Evolutionary conservation across 257 asterid species (phyloP), one percentile per base, ranked within the genome.

Genomic region (Nicotiana noctiflora): DNA sequence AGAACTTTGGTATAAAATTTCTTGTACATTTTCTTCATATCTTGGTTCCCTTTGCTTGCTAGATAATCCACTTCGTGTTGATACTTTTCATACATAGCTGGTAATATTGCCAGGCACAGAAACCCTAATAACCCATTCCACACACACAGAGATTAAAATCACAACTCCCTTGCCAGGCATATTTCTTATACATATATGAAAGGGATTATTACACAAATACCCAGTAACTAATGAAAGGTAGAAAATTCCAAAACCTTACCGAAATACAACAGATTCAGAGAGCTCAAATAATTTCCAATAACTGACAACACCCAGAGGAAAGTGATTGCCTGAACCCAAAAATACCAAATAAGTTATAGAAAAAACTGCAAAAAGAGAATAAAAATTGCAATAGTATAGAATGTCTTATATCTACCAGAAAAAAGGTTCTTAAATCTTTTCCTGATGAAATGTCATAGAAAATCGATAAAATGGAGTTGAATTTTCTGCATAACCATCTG

Each of bases 381-480:
- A 21, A 8, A 29, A 56, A 18, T 56, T 8, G 12, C 25, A 56
- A 9, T 17, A 8, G 12, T 56, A 4, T 56, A 56, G 25, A 7
- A 76, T 21, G 25, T 19, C 57, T 32, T 37, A n/a, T n/a, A 51
- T 9, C 40, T 93, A 91, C 98, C 92, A 88, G 19, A 49, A 87
- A 81, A 84, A 93, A 93, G 15, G 92, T 88, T 88, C 65, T 93
- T 57, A 91, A 80, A 82, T 94, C 93, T 78, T 84, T 89, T 19
- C 97, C 98, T 31, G 96, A 89, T 34, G 97, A 92, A 77, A 93
- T 81, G 55, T 89, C 83, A 76, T 86, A 90, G 67, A 94, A 84
- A 55, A 79, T 85, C 57, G 83, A 61, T 79, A 92, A 63, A 2
- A 83, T 25, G 83, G 65, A 80, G 85, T 90, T 89, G 82, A 86